phyloP scores from a whole-genome alignment of 768 basidiomycete genomes.

The Lactarius hengduanensis region DNA sequence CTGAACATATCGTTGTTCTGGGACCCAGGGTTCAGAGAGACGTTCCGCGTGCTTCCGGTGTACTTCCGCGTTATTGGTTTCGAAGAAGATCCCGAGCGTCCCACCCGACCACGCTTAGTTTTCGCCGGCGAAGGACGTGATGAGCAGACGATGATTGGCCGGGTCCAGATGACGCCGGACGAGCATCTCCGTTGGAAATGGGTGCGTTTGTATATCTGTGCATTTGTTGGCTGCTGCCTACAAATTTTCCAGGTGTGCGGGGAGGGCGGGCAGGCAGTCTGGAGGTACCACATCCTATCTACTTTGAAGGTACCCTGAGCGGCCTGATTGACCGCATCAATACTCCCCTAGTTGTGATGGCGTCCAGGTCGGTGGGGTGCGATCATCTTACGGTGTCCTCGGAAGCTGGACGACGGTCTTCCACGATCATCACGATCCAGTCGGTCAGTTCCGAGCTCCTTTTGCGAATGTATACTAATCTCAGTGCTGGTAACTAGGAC shows the following conservation, averaged over 20 bases:
- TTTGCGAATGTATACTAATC: background rate
- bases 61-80: slow-evolving; percentile 45
- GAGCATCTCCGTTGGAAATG: slow-evolving; percentile 61
- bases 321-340: slow-evolving; percentile 6
- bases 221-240: background rate
- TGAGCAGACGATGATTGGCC: slow-evolving; percentile 48
- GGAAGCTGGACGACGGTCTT: slow-evolving; percentile 52
- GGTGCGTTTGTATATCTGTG: slow-evolving; percentile 41
- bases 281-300: slow-evolving; percentile 25
- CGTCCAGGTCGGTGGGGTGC: slow-evolving; percentile 58
- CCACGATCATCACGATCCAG: slow-evolving; percentile 47
- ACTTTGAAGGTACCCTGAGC: slow-evolving; percentile 39
- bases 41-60: slow-evolving; percentile 49
- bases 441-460: slow-evolving; percentile 38
- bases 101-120: slow-evolving; percentile 51
- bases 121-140: slow-evolving; percentile 54
- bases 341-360: slow-evolving; percentile 49
- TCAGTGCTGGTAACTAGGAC: slow-evolving; percentile 30
- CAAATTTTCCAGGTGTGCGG: slow-evolving; percentile 16
- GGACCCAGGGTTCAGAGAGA: slow-evolving; percentile 49
- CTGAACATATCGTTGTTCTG: slow-evolving; percentile 52
- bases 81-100: slow-evolving; percentile 47
- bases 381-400: slow-evolving; percentile 58
- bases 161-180: slow-evolving; percentile 55
- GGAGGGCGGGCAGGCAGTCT: slow-evolving; percentile 34